phyloP scores from a whole-genome alignment of 73 alveolate species.

The Breviolum minutum region DNA sequence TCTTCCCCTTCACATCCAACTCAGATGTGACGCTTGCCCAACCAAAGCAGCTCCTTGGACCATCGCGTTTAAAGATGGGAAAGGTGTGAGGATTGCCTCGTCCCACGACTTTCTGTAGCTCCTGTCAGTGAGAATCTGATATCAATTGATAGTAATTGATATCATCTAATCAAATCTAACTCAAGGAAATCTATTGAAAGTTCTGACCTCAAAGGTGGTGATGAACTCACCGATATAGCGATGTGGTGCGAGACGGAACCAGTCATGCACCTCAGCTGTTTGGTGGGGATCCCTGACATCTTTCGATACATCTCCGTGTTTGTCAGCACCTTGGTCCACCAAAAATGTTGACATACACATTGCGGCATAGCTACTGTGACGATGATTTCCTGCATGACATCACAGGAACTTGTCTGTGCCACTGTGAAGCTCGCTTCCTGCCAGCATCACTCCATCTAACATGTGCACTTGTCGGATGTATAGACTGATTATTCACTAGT shows the following conservation, averaged over 20 bases:
- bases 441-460: no score
- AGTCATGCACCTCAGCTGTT: constrained; percentile 52
- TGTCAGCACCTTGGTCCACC: no score
- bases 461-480: no score
- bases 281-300: no score
- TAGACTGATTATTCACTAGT: no score
- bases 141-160: neutral
- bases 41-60: constrained; percentile 29
- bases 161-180: neutral
- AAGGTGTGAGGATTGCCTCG: constrained; percentile 90
- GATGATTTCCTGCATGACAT: constrained; percentile 46
- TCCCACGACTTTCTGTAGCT: constrained; percentile 81
- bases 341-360: neutral
- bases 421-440: constrained; percentile 82
- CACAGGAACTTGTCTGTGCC: constrained; percentile 77
- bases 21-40: neutral
- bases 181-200: neutral
- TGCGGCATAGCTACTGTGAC: constrained; percentile 17
- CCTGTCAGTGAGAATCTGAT: neutral
- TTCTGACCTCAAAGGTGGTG: constrained; percentile 59
- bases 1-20: neutral
- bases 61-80: constrained; percentile 79
- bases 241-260: constrained; percentile 52
- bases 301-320: no score
- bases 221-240: constrained; percentile 87